Evolutionary conservation across 2,329 filamentous ascomycete species (phyloP).

Genomic region (Fusarium veterinarium): DNA sequence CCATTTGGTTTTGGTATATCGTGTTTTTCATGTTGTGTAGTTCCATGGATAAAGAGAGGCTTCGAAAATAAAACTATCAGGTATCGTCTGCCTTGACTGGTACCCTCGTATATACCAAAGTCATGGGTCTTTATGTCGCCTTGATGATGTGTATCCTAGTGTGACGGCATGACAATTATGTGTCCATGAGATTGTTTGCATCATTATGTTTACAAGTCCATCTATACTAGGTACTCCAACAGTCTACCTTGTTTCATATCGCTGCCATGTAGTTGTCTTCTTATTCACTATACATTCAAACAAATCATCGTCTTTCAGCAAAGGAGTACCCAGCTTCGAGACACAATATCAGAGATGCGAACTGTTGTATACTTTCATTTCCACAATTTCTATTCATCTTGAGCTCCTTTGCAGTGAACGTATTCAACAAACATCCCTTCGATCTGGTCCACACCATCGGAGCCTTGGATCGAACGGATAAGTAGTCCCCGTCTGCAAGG

Average conservation of each 20-base stretch:
- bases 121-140: neutral
- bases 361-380: neutral
- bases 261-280: neutral
- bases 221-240: neutral
- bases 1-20: neutral
- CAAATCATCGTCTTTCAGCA: neutral
- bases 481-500: neutral
- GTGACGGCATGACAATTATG: neutral
- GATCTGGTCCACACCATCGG: neutral
- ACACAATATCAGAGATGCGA: neutral
- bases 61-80: neutral
- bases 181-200: no score
- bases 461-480: neutral
- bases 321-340: neutral
- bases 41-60: neutral
- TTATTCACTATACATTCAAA: neutral
- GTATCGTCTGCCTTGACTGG: neutral
- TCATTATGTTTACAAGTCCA: neutral
- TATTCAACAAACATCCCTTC: neutral
- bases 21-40: neutral
- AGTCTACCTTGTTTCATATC: neutral
- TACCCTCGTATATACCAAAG: neutral
- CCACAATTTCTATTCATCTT: neutral
- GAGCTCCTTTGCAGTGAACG: neutral
- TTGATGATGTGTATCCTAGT: neutral